These are phyloP conservation scores for Podosphaera leucotricha DNA, from an alignment of 2,329 filamentous ascomycete genomes.

Conservation along the genomic window DNA sequence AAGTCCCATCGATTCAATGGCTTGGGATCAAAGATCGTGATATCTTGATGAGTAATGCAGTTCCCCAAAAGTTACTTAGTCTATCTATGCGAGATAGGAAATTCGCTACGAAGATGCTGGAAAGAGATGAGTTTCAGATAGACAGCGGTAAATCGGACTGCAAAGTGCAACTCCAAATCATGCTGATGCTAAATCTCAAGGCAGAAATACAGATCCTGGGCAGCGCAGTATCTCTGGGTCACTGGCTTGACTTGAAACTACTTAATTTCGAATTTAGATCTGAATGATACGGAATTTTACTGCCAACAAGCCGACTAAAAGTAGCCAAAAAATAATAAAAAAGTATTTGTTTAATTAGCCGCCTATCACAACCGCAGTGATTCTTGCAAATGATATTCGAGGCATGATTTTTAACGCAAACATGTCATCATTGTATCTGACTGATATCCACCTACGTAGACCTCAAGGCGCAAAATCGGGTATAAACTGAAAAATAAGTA, in stretches of 20 bases:
- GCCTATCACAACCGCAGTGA: too few relatives aligned
- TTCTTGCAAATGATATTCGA: too few relatives aligned
- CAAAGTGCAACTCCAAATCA: slow-evolving; percentile 37
- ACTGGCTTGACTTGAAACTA: slow-evolving; percentile 13
- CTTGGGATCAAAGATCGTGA: slow-evolving; percentile 28
- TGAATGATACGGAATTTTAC: too few relatives aligned
- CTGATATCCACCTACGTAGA: too few relatives aligned
- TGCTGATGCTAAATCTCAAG: slow-evolving; percentile 53
- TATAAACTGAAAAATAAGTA: too few relatives aligned
- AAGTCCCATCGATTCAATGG: slow-evolving; percentile 32
- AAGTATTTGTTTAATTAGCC: too few relatives aligned
- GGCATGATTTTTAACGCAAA: too few relatives aligned
- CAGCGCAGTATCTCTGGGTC: slow-evolving; percentile 10
- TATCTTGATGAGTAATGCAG: slow-evolving; percentile 4
- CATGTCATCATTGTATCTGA: too few relatives aligned
- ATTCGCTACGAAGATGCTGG: slow-evolving; percentile 30
- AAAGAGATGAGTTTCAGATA: slow-evolving; percentile 16
- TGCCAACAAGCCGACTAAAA: too few relatives aligned
- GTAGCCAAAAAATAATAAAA: too few relatives aligned
- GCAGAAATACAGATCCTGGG: slow-evolving; percentile 56
- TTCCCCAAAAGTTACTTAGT: slow-evolving; percentile 2
- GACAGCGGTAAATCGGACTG: slow-evolving; percentile 18
- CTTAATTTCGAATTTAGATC: background rate
- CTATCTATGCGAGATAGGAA: slow-evolving; percentile 23
- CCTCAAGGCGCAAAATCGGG: too few relatives aligned